Evolutionary conservation across 371 early-diverging fungal genomes (phyloP), one percentile per base, ranked within the genome.

Genomic region (Polyrhizophydium stewartii): DNA sequence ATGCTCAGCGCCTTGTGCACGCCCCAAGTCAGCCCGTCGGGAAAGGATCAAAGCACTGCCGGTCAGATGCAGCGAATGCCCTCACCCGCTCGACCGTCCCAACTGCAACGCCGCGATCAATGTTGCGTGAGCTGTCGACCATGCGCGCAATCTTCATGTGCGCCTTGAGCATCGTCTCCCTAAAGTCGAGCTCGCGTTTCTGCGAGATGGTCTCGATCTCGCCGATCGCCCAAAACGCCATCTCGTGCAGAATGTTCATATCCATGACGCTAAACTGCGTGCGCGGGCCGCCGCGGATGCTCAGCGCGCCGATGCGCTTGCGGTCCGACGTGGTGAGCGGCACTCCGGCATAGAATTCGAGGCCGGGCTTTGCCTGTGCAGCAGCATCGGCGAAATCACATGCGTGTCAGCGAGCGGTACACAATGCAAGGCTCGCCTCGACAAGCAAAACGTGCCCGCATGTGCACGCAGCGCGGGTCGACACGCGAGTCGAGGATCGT

Each of bases 201-300:
- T 63, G 58, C 16, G 58, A 41, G 24, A 63, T 49, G 3, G 63
- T 63, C 24, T 63, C 63, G 2, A 63, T 9, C 33, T 63, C 63
- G 17, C 63, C 56, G 22, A 58, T 43, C 27, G 63, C 63, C 63
- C 63, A 63, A 19, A 56, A 51, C 1, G 63, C 57, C 63, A 63
- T 63, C 25, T 63, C 63, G 45, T 63, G 63, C 27, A 63, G 32
- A n/a, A 63, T 63, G 30, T 63, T 63, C 63, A 63, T 63, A 50
- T 63, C 63, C 38, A 63, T 63, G 27, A 63, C 63, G 33, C 63
- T 63, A 24, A 63, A 50, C 31, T 63, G 57, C 10, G 50, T 22
- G 21, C 63, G 41, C 2, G 63, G 53, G 13, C 49, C 47, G 6
- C 63, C 63, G n/a, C 51, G 63, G 5, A 63, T 58, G 21, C 58